Percentiles rank a stretch among this genome's conserved stretches.
Evolutionary conservation across 106 monocot genomes (phyloP).

Genomic region (Platanthera guangdongensis): DNA sequence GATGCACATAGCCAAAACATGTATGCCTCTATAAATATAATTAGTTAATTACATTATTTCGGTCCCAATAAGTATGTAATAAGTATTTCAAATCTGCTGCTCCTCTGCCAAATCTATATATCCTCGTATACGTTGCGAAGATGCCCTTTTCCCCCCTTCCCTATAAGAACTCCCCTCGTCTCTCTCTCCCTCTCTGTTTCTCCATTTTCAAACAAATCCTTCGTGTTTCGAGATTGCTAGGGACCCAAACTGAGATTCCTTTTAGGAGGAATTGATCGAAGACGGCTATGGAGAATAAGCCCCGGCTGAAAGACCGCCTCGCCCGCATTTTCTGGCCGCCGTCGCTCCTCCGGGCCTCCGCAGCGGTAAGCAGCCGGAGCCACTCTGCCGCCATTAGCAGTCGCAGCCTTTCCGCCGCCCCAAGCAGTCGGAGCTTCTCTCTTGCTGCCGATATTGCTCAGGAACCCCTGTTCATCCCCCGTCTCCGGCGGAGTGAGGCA

Average conservation of each 20-base stretch:
- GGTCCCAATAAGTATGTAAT: not conserved
- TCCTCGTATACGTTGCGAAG: not conserved
- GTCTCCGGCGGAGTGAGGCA: not conserved
- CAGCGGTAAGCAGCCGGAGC: not conserved
- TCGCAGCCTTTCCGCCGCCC: slow-evolving; percentile 6
- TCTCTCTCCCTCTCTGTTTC: not conserved
- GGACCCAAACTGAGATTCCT: not conserved
- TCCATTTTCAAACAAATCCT: not conserved
- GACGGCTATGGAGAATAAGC: slow-evolving; percentile 4
- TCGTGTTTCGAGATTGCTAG: not conserved
- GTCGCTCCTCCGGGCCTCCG: slow-evolving; percentile 6
- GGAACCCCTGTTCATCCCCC: slow-evolving; percentile 14
- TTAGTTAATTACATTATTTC: not conserved
- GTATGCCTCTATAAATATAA: no score
- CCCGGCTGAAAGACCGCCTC: slow-evolving; percentile 10
- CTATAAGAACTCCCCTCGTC: not conserved
- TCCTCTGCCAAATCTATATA: not conserved
- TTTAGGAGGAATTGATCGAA: not conserved
- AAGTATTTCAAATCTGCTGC: not conserved
- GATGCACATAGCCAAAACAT: no score
- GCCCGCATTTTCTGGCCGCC: not conserved
- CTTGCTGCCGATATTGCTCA: not conserved
- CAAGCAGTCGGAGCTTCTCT: slow-evolving; percentile 12
- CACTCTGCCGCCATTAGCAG: not conserved
- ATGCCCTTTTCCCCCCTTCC: not conserved